These are phyloP conservation scores for Podila horticola DNA, from an alignment of 192 early-diverging fungal genomes.

Conservation along the genomic window DNA sequence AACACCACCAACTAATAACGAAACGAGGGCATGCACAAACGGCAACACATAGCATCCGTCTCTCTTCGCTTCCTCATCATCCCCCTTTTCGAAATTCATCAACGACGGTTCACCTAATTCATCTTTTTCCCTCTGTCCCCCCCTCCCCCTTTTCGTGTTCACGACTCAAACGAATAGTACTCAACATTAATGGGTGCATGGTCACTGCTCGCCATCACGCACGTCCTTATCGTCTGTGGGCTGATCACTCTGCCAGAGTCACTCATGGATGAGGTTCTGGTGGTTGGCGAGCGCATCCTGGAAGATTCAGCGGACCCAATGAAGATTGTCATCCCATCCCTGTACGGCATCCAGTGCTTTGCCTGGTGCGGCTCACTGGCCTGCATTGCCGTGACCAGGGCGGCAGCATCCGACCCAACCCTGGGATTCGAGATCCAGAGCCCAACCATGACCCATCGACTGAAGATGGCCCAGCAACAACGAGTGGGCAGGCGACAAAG, in stretches of 20 bases:
- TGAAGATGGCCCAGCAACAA: slow-evolving; percentile 2
- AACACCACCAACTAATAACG: neutral
- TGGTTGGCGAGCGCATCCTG: slow-evolving; percentile 26
- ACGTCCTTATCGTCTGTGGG: slow-evolving; percentile 17
- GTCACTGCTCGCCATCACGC: slow-evolving; percentile 20
- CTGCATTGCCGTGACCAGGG: slow-evolving; percentile 6
- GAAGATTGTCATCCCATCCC: slow-evolving; percentile 5
- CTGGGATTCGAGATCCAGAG: slow-evolving; percentile 32
- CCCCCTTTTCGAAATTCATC: neutral
- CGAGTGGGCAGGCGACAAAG: slow-evolving; percentile 6
- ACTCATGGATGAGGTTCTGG: slow-evolving; percentile 12
- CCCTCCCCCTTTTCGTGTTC: neutral
- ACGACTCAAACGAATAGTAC: slow-evolving; percentile 17
- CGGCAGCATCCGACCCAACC: slow-evolving; percentile 4
- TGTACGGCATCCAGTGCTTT: slow-evolving; percentile 21
- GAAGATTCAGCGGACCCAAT: slow-evolving; percentile 4
- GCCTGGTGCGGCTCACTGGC: slow-evolving; percentile 24
- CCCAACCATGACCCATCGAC: slow-evolving; percentile 13
- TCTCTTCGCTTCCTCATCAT: neutral
- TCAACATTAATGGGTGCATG: slow-evolving; percentile 29
- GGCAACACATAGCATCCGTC: neutral
- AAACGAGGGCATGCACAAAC: too few relatives aligned
- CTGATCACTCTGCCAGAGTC: slow-evolving; percentile 8
- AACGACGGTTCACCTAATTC: neutral
- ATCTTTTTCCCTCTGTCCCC: neutral